phyloP scores from a whole-genome alignment of 768 basidiomycete genomes.

The Auricularia cornea region DNA sequence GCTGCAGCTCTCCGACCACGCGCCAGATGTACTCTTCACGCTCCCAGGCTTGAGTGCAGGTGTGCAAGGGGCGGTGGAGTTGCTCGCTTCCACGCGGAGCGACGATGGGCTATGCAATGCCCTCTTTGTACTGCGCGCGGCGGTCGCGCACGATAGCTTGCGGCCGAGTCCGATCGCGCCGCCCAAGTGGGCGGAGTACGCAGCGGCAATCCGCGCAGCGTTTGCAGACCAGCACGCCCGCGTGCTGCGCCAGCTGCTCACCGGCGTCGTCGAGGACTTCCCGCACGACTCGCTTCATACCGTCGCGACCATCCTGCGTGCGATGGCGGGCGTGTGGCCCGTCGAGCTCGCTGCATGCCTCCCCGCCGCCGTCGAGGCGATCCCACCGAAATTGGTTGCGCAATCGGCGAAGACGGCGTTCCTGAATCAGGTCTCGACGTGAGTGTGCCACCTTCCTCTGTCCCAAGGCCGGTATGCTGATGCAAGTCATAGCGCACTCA shows the following conservation, averaged over 20 bases:
- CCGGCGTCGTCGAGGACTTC: conserved; percentile 79
- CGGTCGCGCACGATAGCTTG: conserved; percentile 71
- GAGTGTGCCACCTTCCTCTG: conserved; percentile 27
- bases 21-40: conserved; percentile 71
- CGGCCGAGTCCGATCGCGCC: conserved; percentile 36
- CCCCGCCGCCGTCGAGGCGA: conserved; percentile 57
- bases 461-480: not conserved
- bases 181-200: conserved; percentile 55
- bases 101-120: conserved; percentile 69
- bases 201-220: conserved; percentile 48
- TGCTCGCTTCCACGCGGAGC: conserved; percentile 73
- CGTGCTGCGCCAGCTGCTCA: conserved; percentile 58
- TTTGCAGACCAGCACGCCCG: conserved; percentile 66
- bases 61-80: conserved; percentile 66
- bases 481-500: not conserved
- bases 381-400: conserved; percentile 55
- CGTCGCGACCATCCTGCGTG: conserved; percentile 72
- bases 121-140: conserved; percentile 67
- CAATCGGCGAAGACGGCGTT: conserved; percentile 63
- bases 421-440: conserved; percentile 68
- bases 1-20: conserved; percentile 52
- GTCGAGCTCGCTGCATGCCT: conserved; percentile 65
- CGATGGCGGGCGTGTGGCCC: conserved; percentile 59
- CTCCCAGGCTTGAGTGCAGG: conserved; percentile 70
- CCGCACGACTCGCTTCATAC: conserved; percentile 72